phyloP scores from a whole-genome alignment of 1,284 basidiomycete species.

The Porogramme epimiltina region DNA sequence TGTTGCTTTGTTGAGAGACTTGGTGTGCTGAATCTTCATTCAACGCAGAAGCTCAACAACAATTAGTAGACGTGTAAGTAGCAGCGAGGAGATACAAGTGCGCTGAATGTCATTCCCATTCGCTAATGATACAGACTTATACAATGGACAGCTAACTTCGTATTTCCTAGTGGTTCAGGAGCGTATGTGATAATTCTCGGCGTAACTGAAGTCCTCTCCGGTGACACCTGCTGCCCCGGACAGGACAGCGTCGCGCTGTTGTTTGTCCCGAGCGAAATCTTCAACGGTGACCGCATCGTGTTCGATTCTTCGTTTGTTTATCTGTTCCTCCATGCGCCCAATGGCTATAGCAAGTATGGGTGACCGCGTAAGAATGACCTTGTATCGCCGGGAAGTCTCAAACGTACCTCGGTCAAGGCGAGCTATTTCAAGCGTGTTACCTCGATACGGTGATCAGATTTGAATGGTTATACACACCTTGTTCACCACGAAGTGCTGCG shows the following conservation, averaged over 20 bases:
- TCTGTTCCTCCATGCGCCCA: constrained; percentile 13
- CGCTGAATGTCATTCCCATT: no score
- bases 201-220: constrained; percentile 22
- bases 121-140: no score
- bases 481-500: constrained; percentile 7
- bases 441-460: not conserved
- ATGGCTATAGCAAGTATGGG: constrained; percentile 9
- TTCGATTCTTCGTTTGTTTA: constrained; percentile 15
- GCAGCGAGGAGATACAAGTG: no score
- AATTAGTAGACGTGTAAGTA: no score
- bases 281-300: constrained; percentile 7
- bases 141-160: no score
- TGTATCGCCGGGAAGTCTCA: not conserved
- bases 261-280: constrained; percentile 13
- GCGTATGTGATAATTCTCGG: constrained; percentile 17
- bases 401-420: constrained; percentile 9
- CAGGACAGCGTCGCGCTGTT: constrained; percentile 20
- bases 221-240: constrained; percentile 24
- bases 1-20: constrained; percentile 1
- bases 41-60: no score
- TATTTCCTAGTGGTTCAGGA: no score
- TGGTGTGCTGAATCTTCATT: no score
- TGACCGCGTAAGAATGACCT: no score
- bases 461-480: not conserved
- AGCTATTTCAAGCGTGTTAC: constrained; percentile 1